These are phyloP conservation scores for Sordariomycetes sp. DNA, from an alignment of 2,329 filamentous ascomycete species.

Conservation along the genomic window DNA sequence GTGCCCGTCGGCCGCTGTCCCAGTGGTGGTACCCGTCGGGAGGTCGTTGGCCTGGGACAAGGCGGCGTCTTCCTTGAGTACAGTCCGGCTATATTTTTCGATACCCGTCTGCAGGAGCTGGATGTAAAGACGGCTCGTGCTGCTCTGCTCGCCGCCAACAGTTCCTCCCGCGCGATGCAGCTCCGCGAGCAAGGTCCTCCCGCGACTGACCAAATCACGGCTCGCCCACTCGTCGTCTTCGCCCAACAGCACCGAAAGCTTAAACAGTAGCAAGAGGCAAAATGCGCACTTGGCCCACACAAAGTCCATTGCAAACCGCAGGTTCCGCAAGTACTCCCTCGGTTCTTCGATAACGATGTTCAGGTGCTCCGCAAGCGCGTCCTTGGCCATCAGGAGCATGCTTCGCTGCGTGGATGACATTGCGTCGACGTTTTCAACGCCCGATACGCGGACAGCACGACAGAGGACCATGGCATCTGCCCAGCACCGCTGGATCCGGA, in stretches of 20 bases:
- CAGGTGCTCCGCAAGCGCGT: constrained; percentile 34
- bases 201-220: constrained; percentile 9
- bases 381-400: constrained; percentile 34
- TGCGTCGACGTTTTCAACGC: constrained; percentile 17
- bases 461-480: constrained; percentile 36
- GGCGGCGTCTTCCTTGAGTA: background rate
- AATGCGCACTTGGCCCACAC: constrained; percentile 46
- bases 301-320: constrained; percentile 41
- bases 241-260: constrained; percentile 33
- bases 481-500: constrained; percentile 39
- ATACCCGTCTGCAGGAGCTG: constrained; percentile 12
- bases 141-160: constrained; percentile 13
- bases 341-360: constrained; percentile 30
- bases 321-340: constrained; percentile 31
- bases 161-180: constrained; percentile 10
- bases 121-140: constrained; percentile 17
- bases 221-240: constrained; percentile 14
- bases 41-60: background rate
- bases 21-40: background rate
- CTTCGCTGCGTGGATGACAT: constrained; percentile 33
- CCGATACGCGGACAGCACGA: constrained; percentile 28
- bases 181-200: constrained; percentile 11
- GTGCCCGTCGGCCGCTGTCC: constrained; percentile 12
- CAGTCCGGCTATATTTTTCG: constrained; percentile 10
- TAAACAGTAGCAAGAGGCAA: constrained; percentile 39